Evolutionary conservation across 2,329 filamentous ascomycete species (phyloP).

Genomic region (Calonectria pteridis): DNA sequence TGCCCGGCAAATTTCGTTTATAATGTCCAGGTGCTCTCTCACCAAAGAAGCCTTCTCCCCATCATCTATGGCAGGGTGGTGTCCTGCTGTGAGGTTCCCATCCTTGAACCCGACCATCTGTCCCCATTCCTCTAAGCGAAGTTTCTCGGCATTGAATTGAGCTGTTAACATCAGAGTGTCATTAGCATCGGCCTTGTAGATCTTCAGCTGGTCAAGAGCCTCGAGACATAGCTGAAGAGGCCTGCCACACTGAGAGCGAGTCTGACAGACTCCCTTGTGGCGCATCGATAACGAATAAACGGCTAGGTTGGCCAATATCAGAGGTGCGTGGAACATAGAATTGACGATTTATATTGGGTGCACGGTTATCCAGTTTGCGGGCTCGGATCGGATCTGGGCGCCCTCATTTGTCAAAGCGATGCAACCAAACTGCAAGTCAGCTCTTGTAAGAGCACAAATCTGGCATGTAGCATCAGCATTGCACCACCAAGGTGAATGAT

Average conservation of each 20-base stretch:
- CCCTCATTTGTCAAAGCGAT: neutral
- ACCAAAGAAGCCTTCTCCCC: neutral
- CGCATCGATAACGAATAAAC: too few relatives aligned
- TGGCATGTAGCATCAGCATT: neutral
- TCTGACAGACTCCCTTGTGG: neutral
- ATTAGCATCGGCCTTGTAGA: neutral
- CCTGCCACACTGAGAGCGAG: neutral
- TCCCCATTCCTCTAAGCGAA: neutral
- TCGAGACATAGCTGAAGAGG: neutral
- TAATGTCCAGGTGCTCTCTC: neutral
- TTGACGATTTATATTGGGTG: too few relatives aligned
- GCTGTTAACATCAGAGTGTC: neutral
- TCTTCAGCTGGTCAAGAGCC: neutral
- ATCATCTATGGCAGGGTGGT: neutral
- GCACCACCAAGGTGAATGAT: neutral
- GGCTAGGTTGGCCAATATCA: neutral
- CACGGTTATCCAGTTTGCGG: neutral
- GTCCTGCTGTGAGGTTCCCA: neutral
- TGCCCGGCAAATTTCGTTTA: neutral
- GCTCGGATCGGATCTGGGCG: neutral
- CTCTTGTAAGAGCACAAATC: neutral
- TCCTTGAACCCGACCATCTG: neutral
- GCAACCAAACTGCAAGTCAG: neutral
- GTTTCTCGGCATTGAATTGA: neutral
- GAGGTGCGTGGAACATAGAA: neutral